A percentile compares a stretch with the other conserved stretches of the same genome.
phyloP scores from a whole-genome alignment of 345 rosid species.

The Mangifera indica region DNA sequence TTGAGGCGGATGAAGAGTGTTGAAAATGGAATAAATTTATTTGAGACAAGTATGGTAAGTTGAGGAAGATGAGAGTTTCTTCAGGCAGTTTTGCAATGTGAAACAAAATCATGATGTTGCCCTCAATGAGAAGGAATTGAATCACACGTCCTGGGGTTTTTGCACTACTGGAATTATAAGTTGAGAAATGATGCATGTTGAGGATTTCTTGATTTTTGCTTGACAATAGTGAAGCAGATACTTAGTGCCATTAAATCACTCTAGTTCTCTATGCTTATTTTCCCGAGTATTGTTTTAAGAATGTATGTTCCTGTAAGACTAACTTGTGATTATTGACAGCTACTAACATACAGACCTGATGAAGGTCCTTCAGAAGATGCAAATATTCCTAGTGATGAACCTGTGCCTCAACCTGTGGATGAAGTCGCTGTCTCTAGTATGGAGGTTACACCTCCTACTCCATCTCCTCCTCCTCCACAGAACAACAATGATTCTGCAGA shows the following conservation, averaged over 20 bases:
- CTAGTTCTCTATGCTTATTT: not conserved
- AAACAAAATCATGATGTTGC: not conserved
- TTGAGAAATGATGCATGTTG: not conserved
- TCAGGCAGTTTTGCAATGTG: not conserved
- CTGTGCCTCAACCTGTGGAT: conserved; percentile 54
- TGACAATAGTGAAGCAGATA: not conserved
- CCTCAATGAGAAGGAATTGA: not conserved
- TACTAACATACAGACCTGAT: conserved; percentile 78
- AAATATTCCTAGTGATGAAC: conserved; percentile 51
- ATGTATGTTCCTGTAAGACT: conserved; percentile 16
- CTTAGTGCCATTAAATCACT: not conserved
- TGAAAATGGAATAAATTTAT: not conserved
- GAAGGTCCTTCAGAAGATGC: conserved; percentile 63
- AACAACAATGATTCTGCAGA: conserved; percentile 67
- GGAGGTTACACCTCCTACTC: conserved; percentile 46
- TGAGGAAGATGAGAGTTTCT: conserved; percentile 3
- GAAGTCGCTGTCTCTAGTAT: conserved; percentile 39
- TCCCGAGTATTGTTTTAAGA: not conserved
- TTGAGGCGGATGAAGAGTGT: not conserved
- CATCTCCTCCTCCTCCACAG: conserved; percentile 43
- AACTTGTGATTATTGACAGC: conserved; percentile 44
- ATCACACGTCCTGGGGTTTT: not conserved
- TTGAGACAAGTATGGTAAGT: not conserved
- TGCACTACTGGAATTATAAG: too few relatives aligned
- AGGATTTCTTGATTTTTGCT: not conserved